Base-by-base conservation (phyloP, 2,329 filamentous ascomycete genomes). In the Microcyclosporella mali region DNA sequence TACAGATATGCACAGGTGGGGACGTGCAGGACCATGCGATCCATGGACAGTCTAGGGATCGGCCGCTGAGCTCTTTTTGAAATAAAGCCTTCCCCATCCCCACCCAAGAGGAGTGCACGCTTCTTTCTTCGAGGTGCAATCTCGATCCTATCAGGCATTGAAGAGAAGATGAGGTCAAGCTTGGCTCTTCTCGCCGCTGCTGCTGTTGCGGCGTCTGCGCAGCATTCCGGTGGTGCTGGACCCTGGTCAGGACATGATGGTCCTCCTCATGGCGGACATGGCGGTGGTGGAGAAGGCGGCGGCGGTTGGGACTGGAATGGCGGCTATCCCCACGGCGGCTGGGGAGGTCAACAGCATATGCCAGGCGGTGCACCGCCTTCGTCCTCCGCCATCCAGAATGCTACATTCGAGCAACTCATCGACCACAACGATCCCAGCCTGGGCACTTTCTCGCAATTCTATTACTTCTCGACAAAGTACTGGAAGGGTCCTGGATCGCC, bases 351-450 rank as follows among this genome's bases (percentile, higher is more conserved):
- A 3, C 35, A 34, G 11, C 44, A 45, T 37, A 16, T 47, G 16
- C 38, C 47, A 7, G 47, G 44, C 19, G 37, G 30, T 12, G 25
- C 37, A 27, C 35, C 43, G 31, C 41, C 48, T 21, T 12, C 33
- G 8, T 16, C 35, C 12, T 15, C 33, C n/a, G 40, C 45, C 16
- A 31, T 16, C 12, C 14, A 40, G 41, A 59, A 57, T 41, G 46
- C 57, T 19, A 66, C 61, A 4, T 80, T 79, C 46, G 58, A 73
- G 48, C 78, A 81, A 58, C 65, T 75, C 41, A 73, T 81, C 37
- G 77, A 82, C 55, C 79, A 82, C 59, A 60, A 67, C 3, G 65
- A 79, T 51, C 75, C 75, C 1, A 63, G 63, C n/a, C 60, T 76
- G 10, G 75, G 75, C 9, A 78, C 71, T 0, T 79, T 79, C 51